Evolutionary conservation across 139 green algal species (phyloP).

Genomic region (Coelastrella sp.): DNA sequence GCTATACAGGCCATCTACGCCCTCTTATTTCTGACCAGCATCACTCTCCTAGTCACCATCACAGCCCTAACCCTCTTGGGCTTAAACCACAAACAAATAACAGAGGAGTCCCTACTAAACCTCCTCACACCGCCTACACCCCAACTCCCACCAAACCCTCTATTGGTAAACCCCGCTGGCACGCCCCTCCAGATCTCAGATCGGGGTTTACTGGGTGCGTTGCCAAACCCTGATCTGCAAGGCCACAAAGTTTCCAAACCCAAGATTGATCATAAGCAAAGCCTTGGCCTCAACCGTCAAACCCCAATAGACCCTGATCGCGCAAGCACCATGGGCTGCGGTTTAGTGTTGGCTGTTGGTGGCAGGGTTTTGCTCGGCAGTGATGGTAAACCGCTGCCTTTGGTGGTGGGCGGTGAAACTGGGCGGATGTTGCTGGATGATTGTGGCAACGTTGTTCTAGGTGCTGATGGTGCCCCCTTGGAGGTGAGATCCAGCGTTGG

Average conservation of each 20-base stretch:
- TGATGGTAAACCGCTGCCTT: not conserved
- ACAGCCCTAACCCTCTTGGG: not conserved
- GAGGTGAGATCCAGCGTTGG: too few relatives aligned
- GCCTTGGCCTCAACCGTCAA: too few relatives aligned
- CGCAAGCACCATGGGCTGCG: too few relatives aligned
- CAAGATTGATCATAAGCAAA: too few relatives aligned
- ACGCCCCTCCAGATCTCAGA: constrained; percentile 1
- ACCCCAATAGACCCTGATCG: too few relatives aligned
- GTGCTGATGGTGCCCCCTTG: not conserved
- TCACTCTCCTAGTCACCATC: not conserved
- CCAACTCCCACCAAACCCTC: not conserved
- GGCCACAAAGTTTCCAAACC: too few relatives aligned
- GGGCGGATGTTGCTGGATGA: not conserved
- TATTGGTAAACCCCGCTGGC: not conserved
- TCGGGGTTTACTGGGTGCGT: not conserved
- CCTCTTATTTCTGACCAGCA: not conserved
- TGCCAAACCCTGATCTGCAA: not conserved
- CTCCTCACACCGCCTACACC: not conserved
- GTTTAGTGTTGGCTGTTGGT: not conserved
- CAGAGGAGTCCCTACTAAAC: not conserved
- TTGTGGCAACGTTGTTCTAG: not conserved
- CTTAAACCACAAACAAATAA: not conserved
- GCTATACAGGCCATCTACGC: too few relatives aligned
- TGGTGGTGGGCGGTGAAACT: not conserved
- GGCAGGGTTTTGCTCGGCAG: not conserved